Base-by-base conservation (phyloP, 768 basidiomycete species). In the Leccinum sublutescens region DNA sequence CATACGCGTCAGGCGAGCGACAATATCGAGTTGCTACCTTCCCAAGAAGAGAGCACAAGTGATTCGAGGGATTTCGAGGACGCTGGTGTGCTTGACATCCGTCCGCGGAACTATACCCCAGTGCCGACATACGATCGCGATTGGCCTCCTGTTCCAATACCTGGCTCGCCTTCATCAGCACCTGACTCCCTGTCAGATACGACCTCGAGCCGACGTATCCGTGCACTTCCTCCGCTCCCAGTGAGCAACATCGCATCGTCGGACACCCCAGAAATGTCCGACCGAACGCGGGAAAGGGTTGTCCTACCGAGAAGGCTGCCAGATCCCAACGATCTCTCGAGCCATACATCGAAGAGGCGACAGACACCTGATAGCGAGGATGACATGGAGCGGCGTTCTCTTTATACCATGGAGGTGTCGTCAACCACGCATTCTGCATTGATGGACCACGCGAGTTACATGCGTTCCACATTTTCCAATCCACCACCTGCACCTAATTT, bases 161-260 rank as follows among this genome's bases (percentile, higher is more conserved):
- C 38, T 25, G 57, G 27, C 14, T 19, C 56, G 19, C 52, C 55
- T n/a, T 27, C 34, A 31, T 60, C 65, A 33, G 57, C 65, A 33
- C 34, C 61, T 23, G 47, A 49, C 29, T 34, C 58, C 7, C 19
- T 40, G 48, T 54, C 59, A 47, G 66, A 66, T 9, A 63, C 52
- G 23, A 45, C 58, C 40, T 54, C 64, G 29, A 50, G 45, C 15
- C 71, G 56, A 38, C 62, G 62, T 12, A 25, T 75, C 50, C 69
- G 72, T 21, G 68, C 71, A n/a, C 63, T 75, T 33, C 73, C 73
- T 29, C 69, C 70, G 7, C 72, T 68, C 31, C 72, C 73, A 1
- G 57, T 36, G 19, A 40, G 12, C 43, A 52, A 34, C 34, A 7
- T 19, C 19, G 45, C 34, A 14, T 34, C 53, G 8, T 52, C 50